These are phyloP conservation scores for Quercus berberidifolia DNA, from an alignment of 306 rosid genomes.

Conservation along the genomic window DNA sequence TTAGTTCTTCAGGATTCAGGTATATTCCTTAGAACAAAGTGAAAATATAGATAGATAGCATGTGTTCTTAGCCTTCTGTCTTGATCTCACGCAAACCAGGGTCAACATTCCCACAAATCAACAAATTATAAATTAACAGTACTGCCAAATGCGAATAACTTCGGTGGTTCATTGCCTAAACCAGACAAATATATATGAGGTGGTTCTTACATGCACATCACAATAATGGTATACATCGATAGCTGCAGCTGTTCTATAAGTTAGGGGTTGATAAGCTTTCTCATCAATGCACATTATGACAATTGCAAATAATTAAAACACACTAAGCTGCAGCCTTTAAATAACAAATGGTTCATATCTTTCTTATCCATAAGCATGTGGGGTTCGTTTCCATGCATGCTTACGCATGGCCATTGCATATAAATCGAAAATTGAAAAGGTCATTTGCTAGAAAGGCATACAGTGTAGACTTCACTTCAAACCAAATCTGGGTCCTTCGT, in stretches of 20 bases:
- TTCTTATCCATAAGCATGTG: constrained; percentile 21
- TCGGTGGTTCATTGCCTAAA: too few relatives aligned
- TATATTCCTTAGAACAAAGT: too few relatives aligned
- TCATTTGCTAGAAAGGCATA: constrained; percentile 1
- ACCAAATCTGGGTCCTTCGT: not conserved
- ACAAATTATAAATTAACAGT: too few relatives aligned
- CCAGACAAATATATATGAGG: constrained; percentile 6
- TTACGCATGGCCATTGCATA: not conserved
- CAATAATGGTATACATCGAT: constrained; percentile 13
- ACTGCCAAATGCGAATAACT: too few relatives aligned
- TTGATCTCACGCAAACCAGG: too few relatives aligned
- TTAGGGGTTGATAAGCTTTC: constrained; percentile 15
- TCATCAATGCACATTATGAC: constrained; percentile 1
- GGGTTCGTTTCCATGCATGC: too few relatives aligned
- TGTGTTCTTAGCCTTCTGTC: too few relatives aligned
- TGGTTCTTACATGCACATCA: constrained; percentile 31
- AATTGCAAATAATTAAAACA: not conserved
- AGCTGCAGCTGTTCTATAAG: not conserved
- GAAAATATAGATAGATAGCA: too few relatives aligned
- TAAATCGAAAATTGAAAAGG: not conserved
- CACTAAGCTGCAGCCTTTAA: not conserved
- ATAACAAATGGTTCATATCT: not conserved
- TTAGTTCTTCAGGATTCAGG: too few relatives aligned
- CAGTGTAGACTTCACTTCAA: not conserved
- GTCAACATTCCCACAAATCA: too few relatives aligned